Conservation (phyloP, 2,329 filamentous ascomycete species). For the Juglanconis sp. region DNA sequence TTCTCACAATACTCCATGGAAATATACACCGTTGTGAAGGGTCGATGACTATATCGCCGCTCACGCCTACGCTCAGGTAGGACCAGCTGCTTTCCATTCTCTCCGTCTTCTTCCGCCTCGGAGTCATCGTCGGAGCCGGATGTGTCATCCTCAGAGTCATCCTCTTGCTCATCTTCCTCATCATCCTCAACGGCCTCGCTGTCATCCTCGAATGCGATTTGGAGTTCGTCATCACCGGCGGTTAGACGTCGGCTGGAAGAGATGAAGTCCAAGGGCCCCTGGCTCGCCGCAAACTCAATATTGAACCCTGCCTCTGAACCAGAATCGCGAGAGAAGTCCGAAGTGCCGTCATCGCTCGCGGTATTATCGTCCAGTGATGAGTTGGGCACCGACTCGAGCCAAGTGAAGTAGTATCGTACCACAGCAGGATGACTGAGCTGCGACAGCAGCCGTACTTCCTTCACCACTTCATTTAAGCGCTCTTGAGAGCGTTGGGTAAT, state of each 20-base stretch:
- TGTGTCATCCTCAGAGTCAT: slow-evolving; percentile 28
- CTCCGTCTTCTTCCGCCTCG: slow-evolving; percentile 27
- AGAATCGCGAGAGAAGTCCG: slow-evolving; percentile 30
- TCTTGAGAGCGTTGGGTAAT: slow-evolving; percentile 78
- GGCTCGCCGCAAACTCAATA: slow-evolving; percentile 66
- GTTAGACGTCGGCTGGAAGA: slow-evolving; percentile 72
- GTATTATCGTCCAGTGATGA: slow-evolving; percentile 54
- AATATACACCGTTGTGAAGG: slow-evolving; percentile 78
- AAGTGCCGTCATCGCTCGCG: slow-evolving; percentile 41
- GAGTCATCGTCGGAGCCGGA: slow-evolving; percentile 34
- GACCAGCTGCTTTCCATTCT: background rate
- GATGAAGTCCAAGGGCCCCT: slow-evolving; percentile 86
- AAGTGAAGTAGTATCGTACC: slow-evolving; percentile 92
- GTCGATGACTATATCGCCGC: slow-evolving; percentile 40
- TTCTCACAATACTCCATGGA: slow-evolving; percentile 99
- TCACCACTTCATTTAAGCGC: slow-evolving; percentile 77
- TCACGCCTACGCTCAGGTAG: slow-evolving; percentile 22
- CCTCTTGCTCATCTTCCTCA: slow-evolving; percentile 44
- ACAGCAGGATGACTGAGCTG: slow-evolving; percentile 83
- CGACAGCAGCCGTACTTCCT: slow-evolving; percentile 86
- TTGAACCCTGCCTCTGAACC: slow-evolving; percentile 34
- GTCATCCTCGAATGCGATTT: slow-evolving; percentile 68
- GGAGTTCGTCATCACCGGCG: slow-evolving; percentile 46
- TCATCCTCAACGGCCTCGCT: slow-evolving; percentile 39
- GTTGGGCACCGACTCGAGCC: slow-evolving; percentile 73